These are phyloP conservation scores for Aspergillus brunneoviolaceus DNA, from an alignment of 2,329 filamentous ascomycete species.

Conservation along the genomic window DNA sequence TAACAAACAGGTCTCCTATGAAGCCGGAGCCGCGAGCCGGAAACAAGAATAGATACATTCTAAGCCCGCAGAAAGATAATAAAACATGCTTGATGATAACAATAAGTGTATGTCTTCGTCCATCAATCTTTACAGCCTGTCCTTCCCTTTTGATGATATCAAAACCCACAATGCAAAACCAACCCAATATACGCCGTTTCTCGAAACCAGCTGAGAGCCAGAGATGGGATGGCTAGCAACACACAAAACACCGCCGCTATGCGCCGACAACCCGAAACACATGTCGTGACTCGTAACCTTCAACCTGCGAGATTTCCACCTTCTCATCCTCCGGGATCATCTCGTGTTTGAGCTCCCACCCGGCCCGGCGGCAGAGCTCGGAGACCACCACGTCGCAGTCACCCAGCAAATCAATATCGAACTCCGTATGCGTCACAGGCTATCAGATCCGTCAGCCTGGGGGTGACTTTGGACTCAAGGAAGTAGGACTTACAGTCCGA, in stretches of 20 bases:
- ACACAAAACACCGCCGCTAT: slow-evolving; percentile 38
- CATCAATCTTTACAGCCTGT: slow-evolving; percentile 4
- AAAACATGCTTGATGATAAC: neutral
- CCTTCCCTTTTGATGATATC: slow-evolving; percentile 5
- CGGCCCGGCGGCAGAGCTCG: slow-evolving; percentile 77
- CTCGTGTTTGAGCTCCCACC: slow-evolving; percentile 77
- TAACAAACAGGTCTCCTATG: neutral
- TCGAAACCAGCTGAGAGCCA: slow-evolving; percentile 17
- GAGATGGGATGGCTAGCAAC: slow-evolving; percentile 21
- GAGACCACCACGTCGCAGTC: slow-evolving; percentile 89
- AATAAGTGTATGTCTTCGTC: neutral
- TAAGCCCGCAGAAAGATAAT: slow-evolving; percentile 12
- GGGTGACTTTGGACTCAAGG: no score
- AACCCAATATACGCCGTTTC: slow-evolving; percentile 29
- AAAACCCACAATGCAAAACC: slow-evolving; percentile 15
- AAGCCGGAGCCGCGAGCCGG: neutral
- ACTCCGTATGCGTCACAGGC: slow-evolving; percentile 84
- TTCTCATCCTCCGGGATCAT: slow-evolving; percentile 73
- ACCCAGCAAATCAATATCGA: slow-evolving; percentile 94
- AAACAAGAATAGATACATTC: slow-evolving; percentile 1
- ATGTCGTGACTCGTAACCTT: slow-evolving; percentile 49
- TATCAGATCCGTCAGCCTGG: slow-evolving; percentile 29
- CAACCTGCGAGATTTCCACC: slow-evolving; percentile 55
- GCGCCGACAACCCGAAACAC: slow-evolving; percentile 41
- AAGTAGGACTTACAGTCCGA: slow-evolving; percentile 57